Evolutionary conservation across 306 rosid species (phyloP).

Genomic region (Dalbergia cochinchinensis): DNA sequence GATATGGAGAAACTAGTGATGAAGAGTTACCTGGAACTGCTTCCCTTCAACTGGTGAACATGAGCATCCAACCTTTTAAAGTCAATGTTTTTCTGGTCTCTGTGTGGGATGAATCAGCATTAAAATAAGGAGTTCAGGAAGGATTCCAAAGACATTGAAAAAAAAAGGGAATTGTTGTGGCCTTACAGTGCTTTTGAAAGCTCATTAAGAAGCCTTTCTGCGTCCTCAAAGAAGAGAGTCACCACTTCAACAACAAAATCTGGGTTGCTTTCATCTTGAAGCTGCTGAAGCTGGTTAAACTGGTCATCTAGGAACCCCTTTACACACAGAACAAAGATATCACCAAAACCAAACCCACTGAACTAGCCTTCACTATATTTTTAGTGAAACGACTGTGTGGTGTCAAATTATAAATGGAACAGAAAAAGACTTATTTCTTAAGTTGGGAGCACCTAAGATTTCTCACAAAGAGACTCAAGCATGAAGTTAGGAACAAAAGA

Average conservation of each 20-base stretch:
- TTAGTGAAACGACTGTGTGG: too few relatives aligned
- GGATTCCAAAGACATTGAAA: not conserved
- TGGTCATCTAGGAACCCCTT: conserved; percentile 85
- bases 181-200: conserved; percentile 67
- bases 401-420: too few relatives aligned
- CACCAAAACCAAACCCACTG: conserved; percentile 22
- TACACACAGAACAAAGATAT: conserved; percentile 27
- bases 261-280: conserved; percentile 92
- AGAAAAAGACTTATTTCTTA: too few relatives aligned
- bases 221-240: conserved; percentile 77
- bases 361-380: not conserved
- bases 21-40: conserved; percentile 84
- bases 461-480: not conserved
- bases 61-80: conserved; percentile 70
- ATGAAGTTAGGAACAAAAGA: not conserved
- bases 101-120: conserved; percentile 36
- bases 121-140: not conserved
- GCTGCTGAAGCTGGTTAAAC: conserved; percentile 66
- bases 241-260: conserved; percentile 85
- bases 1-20: conserved; percentile 16
- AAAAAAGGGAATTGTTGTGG: conserved; percentile 4
- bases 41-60: conserved; percentile 91
- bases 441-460: too few relatives aligned
- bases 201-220: conserved; percentile 74
- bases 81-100: conserved; percentile 67